Conservation (phyloP, 768 basidiomycete genomes). For the Psilocybe azurescens region DNA sequence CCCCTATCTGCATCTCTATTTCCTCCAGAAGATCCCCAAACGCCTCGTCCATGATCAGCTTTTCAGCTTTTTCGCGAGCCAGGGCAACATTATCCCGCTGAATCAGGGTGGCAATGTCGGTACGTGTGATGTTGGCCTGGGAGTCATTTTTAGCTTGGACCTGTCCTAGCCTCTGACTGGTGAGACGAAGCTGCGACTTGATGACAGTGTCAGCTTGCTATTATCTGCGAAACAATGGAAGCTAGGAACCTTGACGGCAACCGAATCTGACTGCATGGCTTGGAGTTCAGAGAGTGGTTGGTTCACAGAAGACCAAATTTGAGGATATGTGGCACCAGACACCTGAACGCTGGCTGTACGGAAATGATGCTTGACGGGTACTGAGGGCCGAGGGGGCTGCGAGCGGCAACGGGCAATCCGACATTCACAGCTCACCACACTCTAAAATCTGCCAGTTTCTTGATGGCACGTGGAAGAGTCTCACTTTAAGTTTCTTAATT, state of each 20-base stretch:
- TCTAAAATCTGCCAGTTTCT: conserved; percentile 3
- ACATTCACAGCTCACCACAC: not conserved
- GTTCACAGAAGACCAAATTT: not conserved
- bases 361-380: conserved; percentile 2
- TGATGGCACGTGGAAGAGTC: conserved; percentile 7
- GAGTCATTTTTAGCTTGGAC: conserved; percentile 74
- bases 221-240: not conserved
- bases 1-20: conserved; percentile 70
- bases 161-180: conserved; percentile 71
- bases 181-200: conserved; percentile 66
- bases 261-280: conserved; percentile 38
- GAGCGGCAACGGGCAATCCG: not conserved
- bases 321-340: not conserved
- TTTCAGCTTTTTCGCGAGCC: conserved; percentile 77
- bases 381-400: not conserved
- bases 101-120: conserved; percentile 71
- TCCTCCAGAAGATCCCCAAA: conserved; percentile 66
- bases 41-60: conserved; percentile 65
- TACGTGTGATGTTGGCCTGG: conserved; percentile 61
- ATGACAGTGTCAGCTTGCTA: conserved; percentile 7
- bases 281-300: not conserved
- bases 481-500: not conserved
- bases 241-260: conserved; percentile 39
- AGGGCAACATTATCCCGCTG: conserved; percentile 63
- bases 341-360: not conserved